Base-by-base conservation (phyloP, 176 grass and related monocot species). In the Elaeis guineensis region DNA sequence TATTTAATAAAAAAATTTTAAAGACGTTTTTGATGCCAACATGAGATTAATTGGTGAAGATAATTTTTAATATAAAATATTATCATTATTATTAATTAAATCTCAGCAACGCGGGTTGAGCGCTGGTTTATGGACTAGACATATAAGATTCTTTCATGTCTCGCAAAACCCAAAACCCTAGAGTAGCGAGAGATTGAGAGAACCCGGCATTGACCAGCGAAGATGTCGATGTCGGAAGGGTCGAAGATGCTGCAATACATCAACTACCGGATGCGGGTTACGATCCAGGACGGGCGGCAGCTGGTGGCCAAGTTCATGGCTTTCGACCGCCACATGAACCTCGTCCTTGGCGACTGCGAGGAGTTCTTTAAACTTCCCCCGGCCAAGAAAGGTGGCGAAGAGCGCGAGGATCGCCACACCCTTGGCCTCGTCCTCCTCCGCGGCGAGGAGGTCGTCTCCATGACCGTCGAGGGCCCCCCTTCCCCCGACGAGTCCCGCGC, bases 251-350 rank as follows among this genome's bases (percentile, higher is more conserved):
- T 98, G 19, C 93, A 98, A 65, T 92, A 85, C 74, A 29, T 98
- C 58, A 98, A 98, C 84, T 98, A 98, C 79, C 88, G 93, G 2
- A 98, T 98, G 93, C 84, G 88, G 28, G 93, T 98, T 16, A 98
- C 93, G 54, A 92, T 98, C 84, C 93, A 92, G 82, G 93, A 98
- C 56, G 88, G 87, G 0, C 87, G 93, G 4, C 93, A 98, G 63
- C 84, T 98, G 17, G 93, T 98, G 19, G 87, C 84, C 26, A 98
- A 98, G 81, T 98, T 92, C 84, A 92, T 98, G 87, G 93, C 93
- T 49, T 98, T 98, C 93, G 93, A 98, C 67, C 87, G 93, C 56
- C 93, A 98, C 81, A 91, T 98, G 84, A 98, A 98, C 87, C 81
- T 98, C 51, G 93, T 91, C 66, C 81, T 98, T 72, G 81, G 93